A percentile compares a stretch with the other conserved stretches of the same genome.
These are phyloP conservation scores for Onygenales sp. DNA, from an alignment of 2,329 filamentous ascomycete species.

Conservation along the genomic window DNA sequence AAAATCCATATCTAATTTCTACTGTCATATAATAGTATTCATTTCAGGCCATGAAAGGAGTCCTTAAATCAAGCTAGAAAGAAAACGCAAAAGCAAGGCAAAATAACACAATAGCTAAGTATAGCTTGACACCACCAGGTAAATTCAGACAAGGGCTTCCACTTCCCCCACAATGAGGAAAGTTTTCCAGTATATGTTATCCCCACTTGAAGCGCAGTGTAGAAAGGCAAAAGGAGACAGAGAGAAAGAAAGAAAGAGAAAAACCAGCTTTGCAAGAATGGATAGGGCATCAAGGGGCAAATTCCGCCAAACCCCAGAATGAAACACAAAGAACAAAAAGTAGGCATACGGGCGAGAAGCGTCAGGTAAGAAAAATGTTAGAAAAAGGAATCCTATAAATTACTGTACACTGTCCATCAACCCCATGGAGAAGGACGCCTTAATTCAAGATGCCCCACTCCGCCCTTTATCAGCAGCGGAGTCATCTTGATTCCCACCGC, in stretches of 20 bases:
- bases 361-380: neutral
- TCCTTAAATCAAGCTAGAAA: neutral
- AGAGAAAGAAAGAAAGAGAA: neutral
- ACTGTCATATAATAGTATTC: neutral
- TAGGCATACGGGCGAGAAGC: too few species aligned
- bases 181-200: neutral
- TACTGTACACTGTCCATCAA: constrained; percentile 1
- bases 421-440: neutral
- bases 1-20: neutral
- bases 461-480: constrained; percentile 34
- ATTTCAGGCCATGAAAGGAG: neutral
- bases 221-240: neutral
- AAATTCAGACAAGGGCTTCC: neutral
- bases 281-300: neutral
- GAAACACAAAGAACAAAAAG: neutral
- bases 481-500: constrained; percentile 34
- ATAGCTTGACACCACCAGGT: constrained; percentile 1
- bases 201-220: neutral
- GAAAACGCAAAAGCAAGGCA: neutral
- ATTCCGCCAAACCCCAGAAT: neutral
- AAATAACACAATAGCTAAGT: neutral
- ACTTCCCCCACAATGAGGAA: neutral
- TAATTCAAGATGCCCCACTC: constrained; percentile 22
- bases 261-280: neutral
- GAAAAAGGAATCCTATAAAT: neutral